These are phyloP conservation scores for Hypoxylon fragiforme DNA, from an alignment of 495 filamentous ascomycete genomes.

Conservation along the genomic window DNA sequence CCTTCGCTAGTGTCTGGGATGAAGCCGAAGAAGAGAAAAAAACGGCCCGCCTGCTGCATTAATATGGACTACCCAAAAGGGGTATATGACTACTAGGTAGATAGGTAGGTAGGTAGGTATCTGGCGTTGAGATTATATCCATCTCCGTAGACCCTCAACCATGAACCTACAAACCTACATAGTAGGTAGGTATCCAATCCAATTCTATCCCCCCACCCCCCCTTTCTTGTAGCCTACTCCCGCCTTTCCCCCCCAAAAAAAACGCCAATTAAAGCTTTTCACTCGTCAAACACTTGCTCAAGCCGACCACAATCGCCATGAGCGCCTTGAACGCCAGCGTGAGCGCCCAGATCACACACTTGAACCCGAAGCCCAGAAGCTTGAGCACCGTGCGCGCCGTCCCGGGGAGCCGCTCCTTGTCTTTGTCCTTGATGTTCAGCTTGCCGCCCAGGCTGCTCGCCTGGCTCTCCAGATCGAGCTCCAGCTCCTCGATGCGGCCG, in stretches of 20 bases:
- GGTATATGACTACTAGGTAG: background rate
- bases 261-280: conserved; percentile 39
- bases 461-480: conserved; percentile 61
- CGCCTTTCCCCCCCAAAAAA: background rate
- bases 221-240: background rate
- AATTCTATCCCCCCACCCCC: background rate
- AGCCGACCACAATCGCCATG: conserved; percentile 40
- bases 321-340: conserved; percentile 51
- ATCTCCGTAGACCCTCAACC: too few species aligned
- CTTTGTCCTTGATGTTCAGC: conserved; percentile 37
- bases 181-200: too few species aligned
- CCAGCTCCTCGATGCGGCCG: conserved; percentile 54
- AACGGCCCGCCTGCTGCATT: conserved; percentile 33
- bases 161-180: too few species aligned
- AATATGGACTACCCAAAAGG: conserved; percentile 23
- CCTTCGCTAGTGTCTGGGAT: conserved; percentile 20
- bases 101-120: conserved; percentile 13
- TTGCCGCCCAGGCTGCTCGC: conserved; percentile 45
- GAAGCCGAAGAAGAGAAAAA: conserved; percentile 29
- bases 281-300: conserved; percentile 45
- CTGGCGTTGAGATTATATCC: too few species aligned
- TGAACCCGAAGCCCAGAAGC: conserved; percentile 47
- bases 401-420: conserved; percentile 47
- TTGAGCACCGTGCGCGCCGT: conserved; percentile 44
- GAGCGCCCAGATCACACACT: conserved; percentile 50